Evolutionary conservation across 1,284 basidiomycete species (phyloP).

Genomic region (Malassezia brasiliensis): DNA sequence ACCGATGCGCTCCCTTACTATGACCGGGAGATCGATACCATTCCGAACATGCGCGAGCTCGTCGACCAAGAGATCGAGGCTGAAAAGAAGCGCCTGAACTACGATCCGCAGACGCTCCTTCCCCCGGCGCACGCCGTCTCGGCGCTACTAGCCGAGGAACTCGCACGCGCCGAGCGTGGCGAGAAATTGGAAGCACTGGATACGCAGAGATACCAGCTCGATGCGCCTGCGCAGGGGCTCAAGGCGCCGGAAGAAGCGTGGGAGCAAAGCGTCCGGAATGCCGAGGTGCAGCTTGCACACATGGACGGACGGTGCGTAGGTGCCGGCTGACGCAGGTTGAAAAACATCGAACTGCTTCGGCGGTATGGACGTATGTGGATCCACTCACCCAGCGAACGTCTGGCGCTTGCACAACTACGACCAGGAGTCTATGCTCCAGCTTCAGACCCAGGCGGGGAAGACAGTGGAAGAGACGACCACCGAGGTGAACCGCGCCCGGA

Average conservation of each 20-base stretch:
- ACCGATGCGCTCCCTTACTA: slow-evolving; percentile 81
- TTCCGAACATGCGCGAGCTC: slow-evolving; percentile 61
- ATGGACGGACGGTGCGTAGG: slow-evolving; percentile 60
- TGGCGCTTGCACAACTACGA: slow-evolving; percentile 34
- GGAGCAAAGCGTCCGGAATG: slow-evolving; percentile 66
- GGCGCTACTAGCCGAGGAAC: slow-evolving; percentile 21
- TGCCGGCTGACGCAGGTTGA: slow-evolving; percentile 54
- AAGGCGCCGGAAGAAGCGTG: slow-evolving; percentile 65
- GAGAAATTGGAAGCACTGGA: slow-evolving; percentile 67
- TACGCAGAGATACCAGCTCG: slow-evolving; percentile 67
- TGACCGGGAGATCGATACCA: slow-evolving; percentile 76
- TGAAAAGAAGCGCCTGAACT: slow-evolving; percentile 55
- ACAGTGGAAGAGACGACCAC: slow-evolving; percentile 18
- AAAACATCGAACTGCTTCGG: slow-evolving; percentile 73
- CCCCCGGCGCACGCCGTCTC: slow-evolving; percentile 62
- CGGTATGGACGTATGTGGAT: slow-evolving; percentile 75
- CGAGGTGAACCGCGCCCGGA: slow-evolving; percentile 28
- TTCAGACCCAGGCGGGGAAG: slow-evolving; percentile 17
- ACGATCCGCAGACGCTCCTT: slow-evolving; percentile 59
- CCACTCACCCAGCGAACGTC: slow-evolving; percentile 19
- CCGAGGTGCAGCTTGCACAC: slow-evolving; percentile 76
- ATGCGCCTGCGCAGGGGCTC: slow-evolving; percentile 59
- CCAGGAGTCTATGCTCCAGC: slow-evolving; percentile 25
- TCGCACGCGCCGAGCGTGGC: slow-evolving; percentile 33
- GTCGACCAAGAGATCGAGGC: slow-evolving; percentile 64